A percentile compares a stretch with the other conserved stretches of the same genome.
These are phyloP conservation scores for Aspergillus jensenii DNA, from an alignment of 2,329 filamentous ascomycete species.

Conservation along the genomic window DNA sequence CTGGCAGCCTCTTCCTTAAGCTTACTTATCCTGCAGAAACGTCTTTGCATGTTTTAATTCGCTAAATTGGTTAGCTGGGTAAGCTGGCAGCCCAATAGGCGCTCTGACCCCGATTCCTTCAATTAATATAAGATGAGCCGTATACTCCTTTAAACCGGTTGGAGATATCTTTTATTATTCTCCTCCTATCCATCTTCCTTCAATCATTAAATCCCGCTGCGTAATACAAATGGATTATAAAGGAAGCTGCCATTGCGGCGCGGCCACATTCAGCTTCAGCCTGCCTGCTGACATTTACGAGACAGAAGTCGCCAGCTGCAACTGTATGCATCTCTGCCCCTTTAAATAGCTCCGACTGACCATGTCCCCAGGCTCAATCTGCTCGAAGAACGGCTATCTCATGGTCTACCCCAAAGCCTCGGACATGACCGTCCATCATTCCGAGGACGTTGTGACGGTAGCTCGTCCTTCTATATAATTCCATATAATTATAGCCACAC, in stretches of 20 bases:
- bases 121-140: too few species aligned
- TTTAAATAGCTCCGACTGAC: not conserved
- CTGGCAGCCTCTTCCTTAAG: too few species aligned
- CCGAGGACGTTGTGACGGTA: slow-evolving; percentile 24
- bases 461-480: not conserved
- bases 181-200: not conserved
- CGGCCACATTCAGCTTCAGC: slow-evolving; percentile 21
- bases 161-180: too few species aligned
- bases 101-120: too few species aligned
- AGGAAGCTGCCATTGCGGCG: slow-evolving; percentile 24
- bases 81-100: too few species aligned
- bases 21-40: too few species aligned
- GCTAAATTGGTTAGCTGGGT: too few species aligned
- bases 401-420: slow-evolving; percentile 25
- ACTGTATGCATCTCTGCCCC: slow-evolving; percentile 13
- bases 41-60: too few species aligned
- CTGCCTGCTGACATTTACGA: slow-evolving; percentile 18
- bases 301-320: slow-evolving; percentile 18
- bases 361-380: slow-evolving; percentile 27
- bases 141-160: too few species aligned
- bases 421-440: slow-evolving; percentile 22
- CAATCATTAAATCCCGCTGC: not conserved
- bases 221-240: not conserved
- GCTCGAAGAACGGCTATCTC: slow-evolving; percentile 30
- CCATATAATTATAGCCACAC: not conserved